These are phyloP conservation scores for Calonectria pseudoreteaudii DNA, from an alignment of 2,329 filamentous ascomycete species.

Conservation along the genomic window DNA sequence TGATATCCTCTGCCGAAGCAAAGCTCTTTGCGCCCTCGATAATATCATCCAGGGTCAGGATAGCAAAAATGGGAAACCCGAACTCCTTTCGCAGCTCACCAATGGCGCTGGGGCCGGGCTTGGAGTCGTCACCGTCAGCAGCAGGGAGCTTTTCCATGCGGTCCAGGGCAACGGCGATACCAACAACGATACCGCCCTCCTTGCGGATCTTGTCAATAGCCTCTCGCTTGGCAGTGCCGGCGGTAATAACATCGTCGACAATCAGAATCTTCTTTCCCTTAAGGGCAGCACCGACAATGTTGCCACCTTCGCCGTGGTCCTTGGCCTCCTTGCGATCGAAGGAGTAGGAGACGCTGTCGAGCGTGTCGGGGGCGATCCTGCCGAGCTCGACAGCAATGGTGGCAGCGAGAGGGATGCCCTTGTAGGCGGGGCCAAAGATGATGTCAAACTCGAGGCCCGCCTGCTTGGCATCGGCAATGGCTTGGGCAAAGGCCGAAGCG, in stretches of 20 bases:
- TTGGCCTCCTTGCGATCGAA: constrained; percentile 98
- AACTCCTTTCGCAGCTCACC: constrained; percentile 87
- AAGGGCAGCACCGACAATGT: constrained; percentile 87
- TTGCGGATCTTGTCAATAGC: constrained; percentile 89
- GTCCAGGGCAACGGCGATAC: constrained; percentile 90
- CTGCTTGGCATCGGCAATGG: constrained; percentile 64
- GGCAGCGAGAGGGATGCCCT: constrained; percentile 92
- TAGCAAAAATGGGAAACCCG: constrained; percentile 84
- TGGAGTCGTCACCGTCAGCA: constrained; percentile 73
- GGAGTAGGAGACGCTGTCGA: constrained; percentile 80
- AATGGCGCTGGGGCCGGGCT: constrained; percentile 82
- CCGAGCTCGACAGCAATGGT: constrained; percentile 81
- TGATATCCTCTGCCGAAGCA: constrained; percentile 72
- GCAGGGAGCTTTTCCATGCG: constrained; percentile 84
- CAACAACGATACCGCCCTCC: constrained; percentile 86
- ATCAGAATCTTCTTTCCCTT: constrained; percentile 89
- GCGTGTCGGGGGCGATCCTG: constrained; percentile 73
- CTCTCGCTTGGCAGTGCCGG: constrained; percentile 92
- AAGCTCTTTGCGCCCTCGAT: constrained; percentile 74
- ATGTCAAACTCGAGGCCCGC: constrained; percentile 76
- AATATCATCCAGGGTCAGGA: constrained; percentile 87
- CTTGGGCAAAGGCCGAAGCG: constrained; percentile 81
- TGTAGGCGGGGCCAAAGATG: constrained; percentile 95
- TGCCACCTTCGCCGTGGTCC: constrained; percentile 94
- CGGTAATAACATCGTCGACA: constrained; percentile 96